Percentiles rank a stretch among this genome's conserved stretches.
Evolutionary conservation across 495 filamentous ascomycete genomes (phyloP).

Genomic region (Tirmania nivea): DNA sequence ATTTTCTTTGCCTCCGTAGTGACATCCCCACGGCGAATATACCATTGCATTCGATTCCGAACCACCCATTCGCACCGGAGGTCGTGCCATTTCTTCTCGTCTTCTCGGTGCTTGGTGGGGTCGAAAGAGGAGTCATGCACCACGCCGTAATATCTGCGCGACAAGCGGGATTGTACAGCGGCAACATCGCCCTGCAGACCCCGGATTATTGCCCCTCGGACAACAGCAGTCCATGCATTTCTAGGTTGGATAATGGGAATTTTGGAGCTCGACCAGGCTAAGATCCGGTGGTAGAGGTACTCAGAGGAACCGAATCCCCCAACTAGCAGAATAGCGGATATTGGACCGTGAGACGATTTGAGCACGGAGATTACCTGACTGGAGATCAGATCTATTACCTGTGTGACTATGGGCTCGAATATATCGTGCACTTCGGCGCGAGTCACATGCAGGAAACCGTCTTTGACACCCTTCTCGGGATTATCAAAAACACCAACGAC

Average conservation of each 20-base stretch:
- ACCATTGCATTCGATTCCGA: slow-evolving; percentile 23
- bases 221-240: slow-evolving; percentile 24
- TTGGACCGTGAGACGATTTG: slow-evolving; percentile 9
- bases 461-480: slow-evolving; percentile 36
- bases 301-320: slow-evolving; percentile 26
- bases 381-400: slow-evolving; percentile 22
- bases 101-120: slow-evolving; percentile 8
- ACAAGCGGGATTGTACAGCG: slow-evolving; percentile 17
- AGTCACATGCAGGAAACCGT: slow-evolving; percentile 42
- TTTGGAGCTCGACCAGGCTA: slow-evolving; percentile 12
- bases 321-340: slow-evolving; percentile 23
- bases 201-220: slow-evolving; percentile 12
- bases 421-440: slow-evolving; percentile 22
- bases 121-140: slow-evolving; percentile 19
- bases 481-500: slow-evolving; percentile 41
- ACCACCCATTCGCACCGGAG: slow-evolving; percentile 18
- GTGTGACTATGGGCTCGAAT: slow-evolving; percentile 22
- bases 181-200: slow-evolving; percentile 19
- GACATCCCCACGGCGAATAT: slow-evolving; percentile 24
- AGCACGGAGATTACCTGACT: slow-evolving; percentile 19
- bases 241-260: slow-evolving; percentile 24
- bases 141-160: slow-evolving; percentile 26
- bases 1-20: slow-evolving; percentile 21
- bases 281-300: slow-evolving; percentile 21
- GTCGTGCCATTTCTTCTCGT: slow-evolving; percentile 15